Base-by-base conservation (phyloP, 805 yeast genomes). In the Candida fluviatilis region DNA sequence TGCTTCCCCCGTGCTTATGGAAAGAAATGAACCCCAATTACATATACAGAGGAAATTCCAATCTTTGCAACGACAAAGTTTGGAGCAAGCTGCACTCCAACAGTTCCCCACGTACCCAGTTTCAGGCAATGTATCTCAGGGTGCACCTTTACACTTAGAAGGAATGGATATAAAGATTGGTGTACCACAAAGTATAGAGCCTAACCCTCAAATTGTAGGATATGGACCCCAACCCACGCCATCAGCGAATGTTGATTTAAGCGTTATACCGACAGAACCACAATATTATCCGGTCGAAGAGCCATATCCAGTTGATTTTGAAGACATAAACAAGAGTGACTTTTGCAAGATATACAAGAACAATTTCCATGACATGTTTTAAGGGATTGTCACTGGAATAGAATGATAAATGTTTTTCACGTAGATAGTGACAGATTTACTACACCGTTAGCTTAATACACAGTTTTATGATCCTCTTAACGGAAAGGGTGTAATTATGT, bases 31-130 rank as follows among this genome's bases (percentile, higher is more conserved):
- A 24, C 49, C 55, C 3, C 60, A 53, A 37, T 15, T 46, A 16
- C 41, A 40, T 18, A 36, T 50, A 11, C 58, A 54, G 34, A 43
- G 42, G 24, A 54, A 51, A 36, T 52, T 52, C 38, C 55, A 49
- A 27, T 32, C 47, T 8, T 43, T 55, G 21, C 60, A 55, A 34
- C 49, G 49, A 34, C 31, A 38, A 17, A 21, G 24, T 6, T 21
- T 21, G 10, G 8, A 21, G 8, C 24, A 21, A 21, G 6, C 24
- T 21, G 10, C 24, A 10, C 24, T 6, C 6, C 24, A 21, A 10
- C 24, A 21, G 6, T 21, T 21, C 10, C 24, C 24, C 6, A 10
- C 10, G 10, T 21, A 21, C 10, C 10, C 38, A 28, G 13, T 35
- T 23, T 18, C 24, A 21, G 10, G 10, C 10, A 10, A 6, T 21